Conservation (phyloP, 495 filamentous ascomycete genomes). For the Hypoxylon trugodes region DNA sequence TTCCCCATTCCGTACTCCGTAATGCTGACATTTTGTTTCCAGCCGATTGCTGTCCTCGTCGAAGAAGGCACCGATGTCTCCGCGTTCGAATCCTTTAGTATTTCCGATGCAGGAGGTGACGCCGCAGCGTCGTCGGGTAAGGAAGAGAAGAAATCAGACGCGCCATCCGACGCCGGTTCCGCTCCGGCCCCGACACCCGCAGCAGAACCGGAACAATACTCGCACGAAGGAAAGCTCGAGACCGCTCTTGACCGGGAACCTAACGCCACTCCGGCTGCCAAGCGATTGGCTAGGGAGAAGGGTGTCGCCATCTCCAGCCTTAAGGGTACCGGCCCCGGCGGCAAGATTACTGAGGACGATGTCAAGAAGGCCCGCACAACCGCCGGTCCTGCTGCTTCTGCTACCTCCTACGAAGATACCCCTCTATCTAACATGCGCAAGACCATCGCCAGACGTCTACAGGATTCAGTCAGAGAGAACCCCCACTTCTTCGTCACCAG, state of each 20-base stretch:
- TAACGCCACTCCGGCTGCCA: constrained; percentile 74
- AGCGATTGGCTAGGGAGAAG: constrained; percentile 84
- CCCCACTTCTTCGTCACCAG: constrained; percentile 97
- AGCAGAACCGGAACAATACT: constrained; percentile 72
- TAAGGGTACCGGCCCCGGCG: constrained; percentile 88
- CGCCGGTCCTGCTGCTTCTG: constrained; percentile 58
- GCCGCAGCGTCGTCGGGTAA: constrained; percentile 69
- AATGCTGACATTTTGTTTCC: constrained; percentile 49
- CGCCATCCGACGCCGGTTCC: constrained; percentile 65
- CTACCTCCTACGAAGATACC: constrained; percentile 80
- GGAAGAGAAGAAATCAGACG: constrained; percentile 63
- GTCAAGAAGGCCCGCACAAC: constrained; percentile 75
- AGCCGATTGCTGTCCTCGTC: constrained; percentile 96
- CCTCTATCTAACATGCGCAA: constrained; percentile 94
- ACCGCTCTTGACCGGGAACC: constrained; percentile 82
- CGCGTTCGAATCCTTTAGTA: constrained; percentile 86
- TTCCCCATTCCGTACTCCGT: constrained; percentile 39
- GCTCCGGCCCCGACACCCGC: constrained; percentile 67
- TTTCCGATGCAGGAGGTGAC: constrained; percentile 89
- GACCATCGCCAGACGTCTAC: constrained; percentile 91
- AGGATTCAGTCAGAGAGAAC: constrained; percentile 88
- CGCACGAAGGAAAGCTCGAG: constrained; percentile 79
- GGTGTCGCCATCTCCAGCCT: constrained; percentile 79
- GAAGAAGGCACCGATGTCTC: constrained; percentile 87
- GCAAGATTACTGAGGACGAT: constrained; percentile 90